These are phyloP conservation scores for Backusella psychrophila DNA, from an alignment of 192 early-diverging fungal genomes.

Conservation along the genomic window DNA sequence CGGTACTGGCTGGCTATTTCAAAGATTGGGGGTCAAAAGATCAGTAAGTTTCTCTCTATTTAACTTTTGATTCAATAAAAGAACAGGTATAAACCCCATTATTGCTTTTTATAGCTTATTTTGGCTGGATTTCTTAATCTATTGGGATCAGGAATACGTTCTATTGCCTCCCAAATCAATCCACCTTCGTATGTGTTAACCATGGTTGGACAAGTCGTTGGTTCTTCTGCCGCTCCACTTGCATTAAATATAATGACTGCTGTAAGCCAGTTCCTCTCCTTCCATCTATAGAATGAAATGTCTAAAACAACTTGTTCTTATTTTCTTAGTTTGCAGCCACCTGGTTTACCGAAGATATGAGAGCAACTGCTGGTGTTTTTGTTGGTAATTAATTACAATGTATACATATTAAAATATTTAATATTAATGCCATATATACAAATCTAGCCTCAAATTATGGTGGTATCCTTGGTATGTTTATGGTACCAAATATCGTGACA, in stretches of 20 bases:
- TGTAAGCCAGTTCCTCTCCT: background rate
- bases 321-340: conserved; percentile 30
- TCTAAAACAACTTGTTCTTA: background rate
- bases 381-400: conserved; percentile 18
- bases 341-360: conserved; percentile 34
- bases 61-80: too few species aligned
- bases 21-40: conserved; percentile 30
- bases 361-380: conserved; percentile 37
- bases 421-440: background rate
- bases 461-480: conserved; percentile 33
- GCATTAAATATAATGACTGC: conserved; percentile 37
- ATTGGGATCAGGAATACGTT: conserved; percentile 25
- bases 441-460: conserved; percentile 36
- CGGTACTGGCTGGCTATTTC: conserved; percentile 36
- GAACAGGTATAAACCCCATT: background rate
- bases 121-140: conserved; percentile 24
- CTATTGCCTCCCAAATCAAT: conserved; percentile 16
- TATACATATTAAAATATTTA: background rate
- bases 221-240: conserved; percentile 27
- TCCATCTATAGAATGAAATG: background rate
- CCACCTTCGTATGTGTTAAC: conserved; percentile 26
- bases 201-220: conserved; percentile 33
- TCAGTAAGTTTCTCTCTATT: conserved; percentile 18
- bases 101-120: conserved; percentile 18
- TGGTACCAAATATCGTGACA: conserved; percentile 31